These are phyloP conservation scores for Truncatella angustata DNA, from an alignment of 2,329 filamentous ascomycete genomes.

Conservation along the genomic window DNA sequence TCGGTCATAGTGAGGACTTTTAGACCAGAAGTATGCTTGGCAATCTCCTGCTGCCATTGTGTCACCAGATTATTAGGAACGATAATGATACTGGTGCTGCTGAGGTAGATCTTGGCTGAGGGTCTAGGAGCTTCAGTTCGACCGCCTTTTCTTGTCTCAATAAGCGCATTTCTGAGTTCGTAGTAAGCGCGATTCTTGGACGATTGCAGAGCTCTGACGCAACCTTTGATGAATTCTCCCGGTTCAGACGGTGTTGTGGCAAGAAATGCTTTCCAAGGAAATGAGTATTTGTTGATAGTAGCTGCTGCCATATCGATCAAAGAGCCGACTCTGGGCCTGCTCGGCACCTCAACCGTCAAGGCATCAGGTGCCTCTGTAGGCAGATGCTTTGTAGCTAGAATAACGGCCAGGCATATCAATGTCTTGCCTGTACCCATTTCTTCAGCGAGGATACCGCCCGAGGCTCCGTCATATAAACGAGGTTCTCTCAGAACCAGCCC, in stretches of 20 bases:
- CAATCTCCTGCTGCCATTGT: slow-evolving; percentile 82
- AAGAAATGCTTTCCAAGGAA: slow-evolving; percentile 71
- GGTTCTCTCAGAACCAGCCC: slow-evolving; percentile 64
- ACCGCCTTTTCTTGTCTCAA: slow-evolving; percentile 35
- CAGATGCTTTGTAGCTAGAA: slow-evolving; percentile 73
- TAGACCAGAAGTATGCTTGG: slow-evolving; percentile 70
- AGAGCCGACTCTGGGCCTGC: slow-evolving; percentile 46
- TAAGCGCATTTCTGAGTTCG: slow-evolving; percentile 36
- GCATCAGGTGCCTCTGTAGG: slow-evolving; percentile 62
- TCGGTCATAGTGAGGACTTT: slow-evolving; percentile 62
- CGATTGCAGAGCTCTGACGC: slow-evolving; percentile 51
- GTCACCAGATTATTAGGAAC: slow-evolving; percentile 79
- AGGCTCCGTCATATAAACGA: slow-evolving; percentile 68
- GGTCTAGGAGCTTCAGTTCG: slow-evolving; percentile 31
- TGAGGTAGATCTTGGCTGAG: slow-evolving; percentile 57
- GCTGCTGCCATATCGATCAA: slow-evolving; percentile 77
- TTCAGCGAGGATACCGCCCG: slow-evolving; percentile 77
- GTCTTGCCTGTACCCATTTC: slow-evolving; percentile 87
- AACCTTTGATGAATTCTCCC: slow-evolving; percentile 33
- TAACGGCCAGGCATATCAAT: slow-evolving; percentile 74
- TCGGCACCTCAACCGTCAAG: slow-evolving; percentile 43
- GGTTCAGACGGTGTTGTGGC: slow-evolving; percentile 44
- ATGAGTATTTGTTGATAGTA: slow-evolving; percentile 60
- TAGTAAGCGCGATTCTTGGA: slow-evolving; percentile 57
- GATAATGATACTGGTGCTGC: slow-evolving; percentile 70